Conservation (phyloP, 2,329 filamentous ascomycete genomes). For the Tolypocladium pustulatum region DNA sequence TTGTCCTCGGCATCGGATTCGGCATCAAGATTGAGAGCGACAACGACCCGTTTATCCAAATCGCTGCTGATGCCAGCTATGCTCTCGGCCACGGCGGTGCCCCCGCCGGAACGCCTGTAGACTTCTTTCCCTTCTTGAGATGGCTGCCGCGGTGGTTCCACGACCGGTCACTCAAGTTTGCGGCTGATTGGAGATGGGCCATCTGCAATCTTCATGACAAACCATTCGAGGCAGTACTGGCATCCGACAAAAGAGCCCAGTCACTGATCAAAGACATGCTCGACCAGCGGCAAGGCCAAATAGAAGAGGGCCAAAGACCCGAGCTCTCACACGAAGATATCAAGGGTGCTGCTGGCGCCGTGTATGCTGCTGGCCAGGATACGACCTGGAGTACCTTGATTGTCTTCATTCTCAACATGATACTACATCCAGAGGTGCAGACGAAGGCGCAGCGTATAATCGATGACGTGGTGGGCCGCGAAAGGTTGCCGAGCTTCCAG, state of each 20-base stretch:
- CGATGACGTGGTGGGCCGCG: slow-evolving; percentile 33
- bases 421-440: slow-evolving; percentile 31
- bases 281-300: slow-evolving; percentile 11
- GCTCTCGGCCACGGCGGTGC: slow-evolving; percentile 17
- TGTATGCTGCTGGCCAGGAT: slow-evolving; percentile 36
- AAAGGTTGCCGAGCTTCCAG: slow-evolving; percentile 33
- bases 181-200: slow-evolving; percentile 17
- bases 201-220: slow-evolving; percentile 31
- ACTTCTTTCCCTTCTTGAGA: slow-evolving; percentile 34
- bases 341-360: slow-evolving; percentile 36
- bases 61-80: slow-evolving; percentile 20
- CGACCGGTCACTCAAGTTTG: slow-evolving; percentile 18
- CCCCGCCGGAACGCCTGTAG: slow-evolving; percentile 27
- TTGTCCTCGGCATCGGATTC: slow-evolving; percentile 32
- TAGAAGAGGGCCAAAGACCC: slow-evolving; percentile 14
- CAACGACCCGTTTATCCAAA: slow-evolving; percentile 27
- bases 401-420: slow-evolving; percentile 33
- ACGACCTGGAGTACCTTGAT: slow-evolving; percentile 32
- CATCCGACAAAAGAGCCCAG: slow-evolving; percentile 16
- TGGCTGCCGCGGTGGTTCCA: slow-evolving; percentile 28
- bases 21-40: slow-evolving; percentile 26
- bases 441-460: slow-evolving; percentile 33
- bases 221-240: slow-evolving; percentile 27
- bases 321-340: slow-evolving; percentile 32
- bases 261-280: slow-evolving; percentile 17